Conservation (phyloP, 306 rosid genomes). For the Acacia melanoxylon region DNA sequence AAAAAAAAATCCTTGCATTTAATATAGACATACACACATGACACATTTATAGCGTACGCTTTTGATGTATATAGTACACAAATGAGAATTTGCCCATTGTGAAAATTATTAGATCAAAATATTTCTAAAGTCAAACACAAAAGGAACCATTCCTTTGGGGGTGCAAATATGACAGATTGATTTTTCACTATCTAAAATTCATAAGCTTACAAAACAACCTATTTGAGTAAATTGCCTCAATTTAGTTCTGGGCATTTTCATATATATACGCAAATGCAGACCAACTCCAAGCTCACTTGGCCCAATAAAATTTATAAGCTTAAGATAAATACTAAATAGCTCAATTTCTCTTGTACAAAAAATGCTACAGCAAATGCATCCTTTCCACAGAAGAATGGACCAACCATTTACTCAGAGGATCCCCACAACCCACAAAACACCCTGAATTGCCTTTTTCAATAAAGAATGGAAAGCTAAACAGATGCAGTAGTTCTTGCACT, state of each 20-base stretch:
- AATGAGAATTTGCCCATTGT: no score
- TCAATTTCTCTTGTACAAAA: not conserved
- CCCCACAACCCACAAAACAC: slow-evolving; percentile 90
- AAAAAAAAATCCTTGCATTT: no score
- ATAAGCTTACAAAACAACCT: not conserved
- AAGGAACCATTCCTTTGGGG: no score
- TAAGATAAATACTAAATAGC: not conserved
- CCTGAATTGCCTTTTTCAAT: slow-evolving; percentile 89
- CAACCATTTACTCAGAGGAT: slow-evolving; percentile 84
- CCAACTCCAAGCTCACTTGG: slow-evolving; percentile 1
- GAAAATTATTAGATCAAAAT: no score
- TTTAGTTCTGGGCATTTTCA: no score
- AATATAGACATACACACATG: no score
- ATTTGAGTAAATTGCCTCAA: not conserved
- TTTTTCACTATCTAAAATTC: not conserved
- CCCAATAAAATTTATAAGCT: slow-evolving; percentile 48
- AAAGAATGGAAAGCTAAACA: slow-evolving; percentile 83
- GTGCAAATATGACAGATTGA: no score
- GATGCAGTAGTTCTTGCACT: slow-evolving; percentile 65
- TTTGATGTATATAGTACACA: no score
- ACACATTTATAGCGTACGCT: no score
- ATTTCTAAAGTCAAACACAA: no score
- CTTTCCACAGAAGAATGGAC: slow-evolving; percentile 80
- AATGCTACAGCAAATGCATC: slow-evolving; percentile 79
- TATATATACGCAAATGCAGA: not conserved